These are phyloP conservation scores for Alternaria sp. DNA, from an alignment of 2,329 filamentous ascomycete species.

Conservation along the genomic window DNA sequence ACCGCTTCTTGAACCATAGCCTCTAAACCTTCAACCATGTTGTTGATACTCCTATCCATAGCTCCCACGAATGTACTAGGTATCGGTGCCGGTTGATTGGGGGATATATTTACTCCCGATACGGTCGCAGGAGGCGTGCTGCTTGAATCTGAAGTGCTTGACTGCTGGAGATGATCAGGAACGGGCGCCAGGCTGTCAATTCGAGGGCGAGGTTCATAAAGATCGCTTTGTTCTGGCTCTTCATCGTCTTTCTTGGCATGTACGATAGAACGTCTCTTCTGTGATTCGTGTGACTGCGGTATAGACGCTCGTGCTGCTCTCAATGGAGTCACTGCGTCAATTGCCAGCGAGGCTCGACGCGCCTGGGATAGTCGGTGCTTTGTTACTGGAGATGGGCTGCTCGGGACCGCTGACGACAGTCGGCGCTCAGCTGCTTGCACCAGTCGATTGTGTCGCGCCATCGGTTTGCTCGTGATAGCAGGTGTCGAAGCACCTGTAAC, in stretches of 20 bases:
- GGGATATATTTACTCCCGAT: conserved; percentile 31
- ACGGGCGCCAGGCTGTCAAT: conserved; percentile 34
- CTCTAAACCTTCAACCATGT: conserved; percentile 53
- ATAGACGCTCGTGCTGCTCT: conserved; percentile 5
- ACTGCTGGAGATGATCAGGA: conserved; percentile 35
- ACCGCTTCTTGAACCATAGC: conserved; percentile 56
- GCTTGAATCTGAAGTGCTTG: conserved; percentile 28
- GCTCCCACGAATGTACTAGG: conserved; percentile 30
- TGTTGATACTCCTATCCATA: conserved; percentile 32
- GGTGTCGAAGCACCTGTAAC: conserved; percentile 3
- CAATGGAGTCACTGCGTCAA: conserved; percentile 10
- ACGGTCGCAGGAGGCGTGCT: conserved; percentile 24
- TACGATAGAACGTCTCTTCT: conserved; percentile 26
- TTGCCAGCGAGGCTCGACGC: conserved; percentile 17
- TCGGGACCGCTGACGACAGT: conserved; percentile 14
- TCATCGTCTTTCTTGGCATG: conserved; percentile 19
- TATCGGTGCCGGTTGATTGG: conserved; percentile 31
- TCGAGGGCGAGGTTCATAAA: conserved; percentile 15
- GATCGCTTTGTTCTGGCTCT: conserved; percentile 6
- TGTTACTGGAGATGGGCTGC: conserved; percentile 28
- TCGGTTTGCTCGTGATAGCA: conserved; percentile 1
- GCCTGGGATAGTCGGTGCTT: conserved; percentile 25
- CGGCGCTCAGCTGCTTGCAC: conserved; percentile 12
- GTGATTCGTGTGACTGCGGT: conserved; percentile 23
- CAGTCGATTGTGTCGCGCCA: conserved; percentile 16